These are phyloP conservation scores for Saturnispora halmiae DNA, from an alignment of 805 yeast species.

Conservation along the genomic window DNA sequence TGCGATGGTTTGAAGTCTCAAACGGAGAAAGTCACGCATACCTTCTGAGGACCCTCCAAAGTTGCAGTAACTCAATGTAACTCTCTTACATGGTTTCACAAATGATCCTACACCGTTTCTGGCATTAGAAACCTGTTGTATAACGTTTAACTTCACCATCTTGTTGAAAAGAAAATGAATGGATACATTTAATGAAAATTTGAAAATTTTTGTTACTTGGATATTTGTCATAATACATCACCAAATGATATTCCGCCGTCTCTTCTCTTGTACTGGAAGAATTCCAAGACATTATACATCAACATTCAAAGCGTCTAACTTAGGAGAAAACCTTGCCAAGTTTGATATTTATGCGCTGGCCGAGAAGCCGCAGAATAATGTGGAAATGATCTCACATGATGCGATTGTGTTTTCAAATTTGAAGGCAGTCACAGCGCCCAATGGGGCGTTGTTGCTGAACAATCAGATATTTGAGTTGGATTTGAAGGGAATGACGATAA, in stretches of 20 bases:
- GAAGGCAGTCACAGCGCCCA: constrained; percentile 37
- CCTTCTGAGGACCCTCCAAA: constrained; percentile 95
- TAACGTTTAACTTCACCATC: constrained; percentile 43
- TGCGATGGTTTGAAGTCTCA: constrained; percentile 48
- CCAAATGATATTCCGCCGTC: constrained; percentile 9
- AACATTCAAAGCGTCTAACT: constrained; percentile 27
- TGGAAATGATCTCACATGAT: constrained; percentile 42
- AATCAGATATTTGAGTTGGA: constrained; percentile 57
- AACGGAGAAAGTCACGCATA: constrained; percentile 54
- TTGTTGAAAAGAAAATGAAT: not conserved
- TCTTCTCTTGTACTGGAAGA: constrained; percentile 7
- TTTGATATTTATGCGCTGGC: constrained; percentile 38
- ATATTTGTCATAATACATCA: too few species aligned
- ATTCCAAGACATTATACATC: constrained; percentile 18
- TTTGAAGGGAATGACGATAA: constrained; percentile 24
- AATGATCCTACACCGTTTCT: constrained; percentile 74
- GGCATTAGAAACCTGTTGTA: constrained; percentile 48
- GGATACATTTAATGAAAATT: not conserved
- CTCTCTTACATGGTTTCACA: constrained; percentile 63
- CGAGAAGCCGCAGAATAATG: constrained; percentile 39
- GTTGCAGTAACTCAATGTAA: constrained; percentile 78
- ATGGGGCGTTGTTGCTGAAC: constrained; percentile 42
- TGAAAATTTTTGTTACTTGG: too few species aligned
- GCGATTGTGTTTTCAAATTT: constrained; percentile 54
- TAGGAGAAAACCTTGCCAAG: constrained; percentile 32